Evolutionary conservation across 78 protist species (phyloP).

Genomic region (Acrasis kona): DNA sequence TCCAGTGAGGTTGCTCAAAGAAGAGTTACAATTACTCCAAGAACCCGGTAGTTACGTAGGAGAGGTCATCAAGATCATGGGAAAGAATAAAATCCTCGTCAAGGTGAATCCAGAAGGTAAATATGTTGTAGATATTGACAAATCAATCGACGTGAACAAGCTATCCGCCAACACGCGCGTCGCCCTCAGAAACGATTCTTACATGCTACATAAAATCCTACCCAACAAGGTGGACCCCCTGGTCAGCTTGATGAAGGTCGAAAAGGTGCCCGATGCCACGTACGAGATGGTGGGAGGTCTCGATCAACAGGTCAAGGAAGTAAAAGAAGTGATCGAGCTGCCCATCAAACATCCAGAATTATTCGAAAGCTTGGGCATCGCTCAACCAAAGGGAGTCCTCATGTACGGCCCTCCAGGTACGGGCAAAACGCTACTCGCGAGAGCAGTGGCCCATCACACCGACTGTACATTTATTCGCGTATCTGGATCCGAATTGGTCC

Average conservation of each 20-base stretch:
- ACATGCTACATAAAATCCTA: constrained; percentile 87
- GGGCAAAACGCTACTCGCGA: constrained; percentile 97
- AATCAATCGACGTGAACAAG: constrained; percentile 59
- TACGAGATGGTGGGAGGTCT: constrained; percentile 99
- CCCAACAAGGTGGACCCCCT: constrained; percentile 94
- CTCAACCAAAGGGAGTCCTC: constrained; percentile 94
- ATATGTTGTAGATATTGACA: constrained; percentile 93
- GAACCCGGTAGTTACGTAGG: constrained; percentile 96
- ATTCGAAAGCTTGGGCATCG: constrained; percentile 96
- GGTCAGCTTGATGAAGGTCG: constrained; percentile 92
- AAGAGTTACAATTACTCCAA: constrained; percentile 83
- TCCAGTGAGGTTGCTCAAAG: constrained; percentile 83
- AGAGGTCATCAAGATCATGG: constrained; percentile 95
- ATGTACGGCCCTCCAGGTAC: constrained; percentile 97
- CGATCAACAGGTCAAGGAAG: constrained; percentile 97
- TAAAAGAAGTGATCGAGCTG: constrained; percentile 97
- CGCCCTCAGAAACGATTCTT: constrained; percentile 78
- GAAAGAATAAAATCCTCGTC: constrained; percentile 80
- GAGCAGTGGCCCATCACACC: constrained; percentile 99
- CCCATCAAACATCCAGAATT: constrained; percentile 99
- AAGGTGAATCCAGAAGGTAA: constrained; percentile 96
- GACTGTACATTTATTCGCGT: constrained; percentile 98
- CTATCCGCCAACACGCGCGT: constrained; percentile 79
- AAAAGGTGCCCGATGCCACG: constrained; percentile 98
- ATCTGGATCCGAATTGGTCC: constrained; percentile 97